Evolutionary conservation across 1,284 basidiomycete species (phyloP), one percentile per base, ranked within the genome.

Genomic region (Ceratobasidium theobromae): DNA sequence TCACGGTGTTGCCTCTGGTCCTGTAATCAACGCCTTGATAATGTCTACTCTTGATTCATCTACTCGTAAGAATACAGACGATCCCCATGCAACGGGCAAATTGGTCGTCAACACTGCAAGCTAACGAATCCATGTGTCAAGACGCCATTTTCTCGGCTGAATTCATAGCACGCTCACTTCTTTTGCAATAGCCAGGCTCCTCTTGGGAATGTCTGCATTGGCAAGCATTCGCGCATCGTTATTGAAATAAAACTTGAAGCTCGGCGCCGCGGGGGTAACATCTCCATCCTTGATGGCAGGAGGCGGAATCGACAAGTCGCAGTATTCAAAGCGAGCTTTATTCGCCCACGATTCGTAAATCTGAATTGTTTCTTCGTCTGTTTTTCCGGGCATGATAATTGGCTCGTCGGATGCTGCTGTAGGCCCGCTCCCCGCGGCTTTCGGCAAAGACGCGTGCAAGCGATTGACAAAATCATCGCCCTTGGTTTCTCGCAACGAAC

Each of bases 161-260:
- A 51, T 5, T 21, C 12, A 38, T n/a, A 27, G 11, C 16, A 21
- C 38, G 68, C 68, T 38, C 72, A 91, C 90, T 83, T 93, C 91
- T 78, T 95, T 96, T 9, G 93, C 93, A 69, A 96, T 95, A 9
- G 93, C 92, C 57, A 95, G 79, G 1, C 89, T 93, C 35, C 93
- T 82, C 75, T 91, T 93, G 1, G 92, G 91, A 60, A 93, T 89
- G 73, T 91, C 89, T 32, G 85, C 84, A 70, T 82, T 85, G 4
- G 87, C 86, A 27, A 94, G 79, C 84, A 88, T 86, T 25, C 89
- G 81, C 18, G 89, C 89, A 73, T 93, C 91, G 69, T 82, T 86
- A 73, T 87, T 88, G 76, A 82, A 93, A 74, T 82, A 86, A 72
- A 87, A 89, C 75, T 91, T 91, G 77, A 86, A 93, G 73, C 87